phyloP scores from a whole-genome alignment of 805 yeast genomes.

The Nakazawaea ishiwadae region DNA sequence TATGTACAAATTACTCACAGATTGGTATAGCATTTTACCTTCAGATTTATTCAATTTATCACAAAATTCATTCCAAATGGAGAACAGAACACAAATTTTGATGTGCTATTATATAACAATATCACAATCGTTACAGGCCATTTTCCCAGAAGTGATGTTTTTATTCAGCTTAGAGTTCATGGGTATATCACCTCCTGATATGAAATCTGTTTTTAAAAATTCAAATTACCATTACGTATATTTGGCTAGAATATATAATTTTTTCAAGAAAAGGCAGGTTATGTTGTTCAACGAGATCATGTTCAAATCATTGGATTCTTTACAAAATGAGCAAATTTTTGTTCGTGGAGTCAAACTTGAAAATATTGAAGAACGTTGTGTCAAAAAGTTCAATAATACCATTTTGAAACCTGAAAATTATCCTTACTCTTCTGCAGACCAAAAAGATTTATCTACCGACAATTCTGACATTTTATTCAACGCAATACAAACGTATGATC shows the following conservation, averaged over 20 bases:
- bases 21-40: constrained; percentile 7
- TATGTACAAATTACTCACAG: constrained; percentile 1
- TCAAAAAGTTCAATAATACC: background rate
- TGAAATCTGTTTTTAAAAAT: background rate
- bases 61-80: background rate
- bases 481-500: background rate
- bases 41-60: background rate
- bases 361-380: background rate
- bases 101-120: constrained; percentile 3
- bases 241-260: constrained; percentile 1
- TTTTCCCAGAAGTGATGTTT: constrained; percentile 6
- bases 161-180: constrained; percentile 5
- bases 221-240: constrained; percentile 3
- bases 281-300: constrained; percentile 4
- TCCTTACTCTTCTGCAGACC: constrained; percentile 1
- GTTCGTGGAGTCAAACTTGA: background rate
- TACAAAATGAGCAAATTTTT: background rate
- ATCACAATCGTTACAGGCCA: background rate
- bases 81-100: background rate
- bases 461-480: background rate
- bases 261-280: background rate
- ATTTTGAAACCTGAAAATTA: constrained; percentile 6
- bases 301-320: constrained; percentile 6
- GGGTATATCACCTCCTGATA: background rate
- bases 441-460: background rate